These are phyloP conservation scores for Plasmodium vivax DNA, from an alignment of 169 alveolate species.

Conservation along the genomic window DNA sequence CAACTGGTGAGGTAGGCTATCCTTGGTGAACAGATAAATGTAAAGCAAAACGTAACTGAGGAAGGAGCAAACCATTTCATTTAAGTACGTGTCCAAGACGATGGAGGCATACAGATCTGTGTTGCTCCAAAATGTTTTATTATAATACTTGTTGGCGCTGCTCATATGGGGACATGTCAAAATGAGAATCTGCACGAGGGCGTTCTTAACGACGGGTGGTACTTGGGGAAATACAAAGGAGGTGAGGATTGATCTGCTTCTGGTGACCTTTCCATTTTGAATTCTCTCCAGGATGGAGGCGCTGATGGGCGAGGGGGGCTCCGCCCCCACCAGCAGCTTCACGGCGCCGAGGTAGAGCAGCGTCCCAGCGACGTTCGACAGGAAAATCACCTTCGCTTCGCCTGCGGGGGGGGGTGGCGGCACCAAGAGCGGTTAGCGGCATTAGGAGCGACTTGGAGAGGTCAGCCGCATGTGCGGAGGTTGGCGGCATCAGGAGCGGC, in stretches of 20 bases:
- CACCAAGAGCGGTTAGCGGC: too few relatives aligned
- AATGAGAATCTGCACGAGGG: neutral
- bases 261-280: neutral
- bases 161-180: conserved; percentile 1
- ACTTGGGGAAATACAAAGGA: conserved; percentile 12
- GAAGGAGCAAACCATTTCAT: conserved; percentile 42
- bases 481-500: too few relatives aligned
- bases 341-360: neutral
- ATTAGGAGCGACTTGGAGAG: too few relatives aligned
- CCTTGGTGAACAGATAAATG: conserved; percentile 42
- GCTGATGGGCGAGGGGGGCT: neutral
- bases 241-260: conserved; percentile 14
- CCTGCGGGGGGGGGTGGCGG: neutral
- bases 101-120: conserved; percentile 32
- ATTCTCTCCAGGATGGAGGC: conserved; percentile 2
- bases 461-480: too few relatives aligned
- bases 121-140: conserved; percentile 4
- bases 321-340: neutral
- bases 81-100: conserved; percentile 31
- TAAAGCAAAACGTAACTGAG: conserved; percentile 21
- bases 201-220: neutral
- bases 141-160: neutral
- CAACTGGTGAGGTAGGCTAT: conserved; percentile 5
- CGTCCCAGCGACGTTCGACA: conserved; percentile 10
- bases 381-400: neutral